Base-by-base conservation (phyloP, 768 basidiomycete genomes). In the Mycena rosella region DNA sequence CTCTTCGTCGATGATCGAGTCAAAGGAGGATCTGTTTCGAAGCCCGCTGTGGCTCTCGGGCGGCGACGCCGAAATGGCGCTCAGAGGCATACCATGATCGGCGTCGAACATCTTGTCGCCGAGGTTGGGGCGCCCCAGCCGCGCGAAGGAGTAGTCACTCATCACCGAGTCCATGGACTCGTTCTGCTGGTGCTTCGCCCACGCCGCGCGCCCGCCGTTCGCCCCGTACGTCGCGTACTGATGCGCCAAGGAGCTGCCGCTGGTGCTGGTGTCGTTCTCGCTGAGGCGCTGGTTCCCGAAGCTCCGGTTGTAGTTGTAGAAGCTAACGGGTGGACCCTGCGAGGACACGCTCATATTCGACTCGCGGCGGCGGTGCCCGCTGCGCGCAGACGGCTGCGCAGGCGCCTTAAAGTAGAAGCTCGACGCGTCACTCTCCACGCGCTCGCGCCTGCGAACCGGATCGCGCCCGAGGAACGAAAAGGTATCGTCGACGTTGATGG, bases 91-190 rank as follows among this genome's bases (percentile, higher is more conserved):
- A 2, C 84, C 86, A 52, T 82, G 84, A 38, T 87, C 87, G 9
- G 83, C 88, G 40, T 91, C 89, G 68, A 95, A 92, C 94, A 95
- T 95, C 85, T 94, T 95, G 77, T 95, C 94, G 1, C 94, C 93
- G 5, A 95, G 75, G 3, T 89, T 92, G 2, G 94, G 94, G 13
- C 93, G 86, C 2, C 85, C 88, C 0, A 91, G 77, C n/a, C 85
- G 81, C 70, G 82, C 77, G 4, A 78, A 82, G 13, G 91, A 89
- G 68, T 86, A 86, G 51, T 91, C 89, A 70, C 91, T 94, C 73
- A 84, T 77, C 34, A 88, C 76, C 0, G 93, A 94, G 68, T 94
- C 93, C 1, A 85, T 74, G 0, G 91, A 93, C 36, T 76, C 71
- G 29, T 91, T 86, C 18, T 84, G 84, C 5, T 81, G 83, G 66